Conservation (phyloP, 192 early-diverging fungal genomes). For the Linnemannia schmuckeri region DNA sequence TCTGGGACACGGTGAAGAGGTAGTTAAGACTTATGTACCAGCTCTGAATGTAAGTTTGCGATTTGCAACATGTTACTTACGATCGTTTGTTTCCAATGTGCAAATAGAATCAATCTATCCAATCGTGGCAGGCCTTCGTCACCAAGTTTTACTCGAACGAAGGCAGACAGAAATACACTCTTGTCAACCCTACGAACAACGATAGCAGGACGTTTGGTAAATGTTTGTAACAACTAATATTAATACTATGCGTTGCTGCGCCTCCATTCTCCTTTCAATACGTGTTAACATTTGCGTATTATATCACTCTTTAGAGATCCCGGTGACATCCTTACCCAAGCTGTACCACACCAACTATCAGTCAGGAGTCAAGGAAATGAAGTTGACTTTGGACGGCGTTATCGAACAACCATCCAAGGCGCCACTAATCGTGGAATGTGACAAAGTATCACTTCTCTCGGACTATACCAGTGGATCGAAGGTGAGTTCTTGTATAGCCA, state of each 20-base stretch:
- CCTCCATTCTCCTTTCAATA: neutral
- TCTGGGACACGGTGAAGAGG: conserved; percentile 12
- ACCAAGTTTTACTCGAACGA: conserved; percentile 18
- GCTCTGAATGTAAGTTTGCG: neutral
- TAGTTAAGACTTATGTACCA: neutral
- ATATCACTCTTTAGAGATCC: conserved; percentile 7
- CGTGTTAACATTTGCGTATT: neutral
- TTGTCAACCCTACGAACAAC: conserved; percentile 18
- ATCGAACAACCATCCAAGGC: conserved; percentile 7
- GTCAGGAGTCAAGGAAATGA: conserved; percentile 27
- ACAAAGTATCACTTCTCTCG: conserved; percentile 15
- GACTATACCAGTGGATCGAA: conserved; percentile 29
- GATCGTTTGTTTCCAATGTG: neutral
- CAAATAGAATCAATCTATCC: conserved; percentile 19
- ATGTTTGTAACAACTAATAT: neutral
- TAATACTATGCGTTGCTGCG: too few relatives aligned
- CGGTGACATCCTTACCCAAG: conserved; percentile 1
- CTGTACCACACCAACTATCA: neutral
- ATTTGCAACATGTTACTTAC: neutral
- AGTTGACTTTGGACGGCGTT: conserved; percentile 12
- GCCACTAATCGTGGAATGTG: conserved; percentile 6
- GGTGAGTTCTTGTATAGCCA: neutral
- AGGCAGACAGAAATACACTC: conserved; percentile 18
- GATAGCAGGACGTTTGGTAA: conserved; percentile 25
- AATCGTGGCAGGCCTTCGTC: conserved; percentile 20